Evolutionary conservation across 495 filamentous ascomycete species (phyloP).

Genomic region (Talaromyces proteolyticus): DNA sequence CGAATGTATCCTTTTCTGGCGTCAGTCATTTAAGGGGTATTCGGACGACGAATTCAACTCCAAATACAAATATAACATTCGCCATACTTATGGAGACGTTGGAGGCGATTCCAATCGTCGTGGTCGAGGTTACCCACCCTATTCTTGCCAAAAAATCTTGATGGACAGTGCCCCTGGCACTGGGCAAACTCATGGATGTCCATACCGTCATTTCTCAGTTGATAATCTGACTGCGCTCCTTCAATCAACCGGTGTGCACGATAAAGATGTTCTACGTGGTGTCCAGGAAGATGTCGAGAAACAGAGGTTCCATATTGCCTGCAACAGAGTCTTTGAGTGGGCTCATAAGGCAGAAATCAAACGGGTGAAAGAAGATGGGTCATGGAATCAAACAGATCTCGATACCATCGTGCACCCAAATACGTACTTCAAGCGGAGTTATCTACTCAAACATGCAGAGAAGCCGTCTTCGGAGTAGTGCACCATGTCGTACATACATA

Average conservation of each 20-base stretch:
- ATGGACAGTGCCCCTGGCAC: conserved; percentile 76
- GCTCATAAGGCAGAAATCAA: conserved; percentile 82
- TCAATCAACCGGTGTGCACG: conserved; percentile 67
- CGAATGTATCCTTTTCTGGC: conserved; percentile 94
- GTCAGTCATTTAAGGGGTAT: conserved; percentile 70
- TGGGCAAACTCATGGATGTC: conserved; percentile 89
- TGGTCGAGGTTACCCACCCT: conserved; percentile 79
- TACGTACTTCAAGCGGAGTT: conserved; percentile 94
- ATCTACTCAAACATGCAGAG: conserved; percentile 64
- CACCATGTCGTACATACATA: conserved; percentile 46
- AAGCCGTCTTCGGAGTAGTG: conserved; percentile 36
- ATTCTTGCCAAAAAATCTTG: conserved; percentile 90
- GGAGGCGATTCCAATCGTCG: conserved; percentile 87
- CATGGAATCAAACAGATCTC: conserved; percentile 71
- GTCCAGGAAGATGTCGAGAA: conserved; percentile 86
- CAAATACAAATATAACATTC: conserved; percentile 93
- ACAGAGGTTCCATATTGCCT: conserved; percentile 90
- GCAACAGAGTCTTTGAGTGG: conserved; percentile 92
- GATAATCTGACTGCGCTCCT: conserved; percentile 79
- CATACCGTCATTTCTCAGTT: conserved; percentile 83
- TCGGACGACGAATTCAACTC: conserved; percentile 92
- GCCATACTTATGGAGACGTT: conserved; percentile 90
- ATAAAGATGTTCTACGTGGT: conserved; percentile 68
- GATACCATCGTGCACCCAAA: conserved; percentile 98
- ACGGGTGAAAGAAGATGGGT: conserved; percentile 74